phyloP scores from a whole-genome alignment of 2,329 filamentous ascomycete species.

The Trichoderma citrinoviride region DNA sequence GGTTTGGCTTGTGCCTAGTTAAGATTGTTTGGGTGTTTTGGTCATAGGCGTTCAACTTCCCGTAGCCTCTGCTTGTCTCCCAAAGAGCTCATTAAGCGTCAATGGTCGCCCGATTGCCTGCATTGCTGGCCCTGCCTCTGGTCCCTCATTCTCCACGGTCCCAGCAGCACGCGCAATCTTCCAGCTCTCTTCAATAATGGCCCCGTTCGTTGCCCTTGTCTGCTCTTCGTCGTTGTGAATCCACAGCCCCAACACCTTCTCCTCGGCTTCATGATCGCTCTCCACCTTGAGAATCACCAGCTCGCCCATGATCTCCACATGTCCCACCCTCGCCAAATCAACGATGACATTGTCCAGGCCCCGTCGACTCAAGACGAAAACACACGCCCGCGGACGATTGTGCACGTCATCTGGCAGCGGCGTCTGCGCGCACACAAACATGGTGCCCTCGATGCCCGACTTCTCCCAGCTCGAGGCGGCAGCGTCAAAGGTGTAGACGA shows the following conservation, averaged over 20 bases:
- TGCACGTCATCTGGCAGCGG: conserved; percentile 38
- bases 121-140: conserved; percentile 43
- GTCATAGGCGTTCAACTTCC: not conserved
- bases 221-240: conserved; percentile 51
- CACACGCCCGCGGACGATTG: conserved; percentile 48
- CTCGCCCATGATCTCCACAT: conserved; percentile 61
- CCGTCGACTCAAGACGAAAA: conserved; percentile 72
- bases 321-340: conserved; percentile 57
- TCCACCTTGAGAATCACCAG: conserved; percentile 51
- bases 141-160: conserved; percentile 30
- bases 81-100: conserved; percentile 47
- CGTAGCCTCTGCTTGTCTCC: conserved; percentile 28
- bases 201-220: conserved; percentile 42
- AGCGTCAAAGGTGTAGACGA: conserved; percentile 76
- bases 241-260: conserved; percentile 53
- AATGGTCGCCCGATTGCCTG: conserved; percentile 45
- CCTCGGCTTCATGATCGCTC: conserved; percentile 34
- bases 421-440: conserved; percentile 76
- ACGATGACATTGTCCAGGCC: conserved; percentile 69
- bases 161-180: conserved; percentile 36
- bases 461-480: conserved; percentile 75
- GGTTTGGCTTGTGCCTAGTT: not conserved
- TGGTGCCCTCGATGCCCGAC: conserved; percentile 76
- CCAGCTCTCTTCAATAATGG: conserved; percentile 46
- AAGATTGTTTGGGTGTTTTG: not conserved